Base-by-base conservation (phyloP, 2,329 filamentous ascomycete species). In the Microsporum audouinii region DNA sequence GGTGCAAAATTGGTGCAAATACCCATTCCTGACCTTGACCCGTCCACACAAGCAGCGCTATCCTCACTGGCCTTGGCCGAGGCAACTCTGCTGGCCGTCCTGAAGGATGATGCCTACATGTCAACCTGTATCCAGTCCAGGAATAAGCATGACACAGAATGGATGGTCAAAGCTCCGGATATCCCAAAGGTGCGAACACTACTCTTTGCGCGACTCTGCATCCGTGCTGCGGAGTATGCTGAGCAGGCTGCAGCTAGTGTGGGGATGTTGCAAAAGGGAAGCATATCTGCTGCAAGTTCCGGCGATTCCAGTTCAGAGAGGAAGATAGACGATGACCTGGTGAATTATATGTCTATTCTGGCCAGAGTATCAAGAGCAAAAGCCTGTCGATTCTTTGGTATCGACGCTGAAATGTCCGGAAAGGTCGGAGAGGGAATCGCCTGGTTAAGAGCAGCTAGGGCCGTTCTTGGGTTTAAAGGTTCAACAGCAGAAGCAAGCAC, bases 101-200 rank as follows among this genome's bases (percentile, higher is more conserved):
- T 95, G 57, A 97, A 97, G 68, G 92, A 97, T 70, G 94, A 99
- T 69, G 91, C 92, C 0, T 97, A 96, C 69, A 88, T 92, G 0
- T 85, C 88, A 1, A 83, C 86, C 5, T 87, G 95, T 1, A 85
- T 90, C 0, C 89, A 95, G 68, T 84, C 87, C 61, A 82, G 91
- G 56, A 95, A 95, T 70, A 84, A 86, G 59, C 85, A 87, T 66
- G 90, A 91, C 72, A 90, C 83, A 63, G 92, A 97, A 66, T 99
- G 92, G 92, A 97, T 97, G 91, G 95, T 94, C 73, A 89, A 88
- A 68, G 83, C 90, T 0, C 90, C 92, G 0, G 85, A 90, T 58
- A 89, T 96, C 57, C 88, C 91, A 34, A 91, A 92, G 70, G 91
- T 96, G 17, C 85, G 92, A 55, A 90, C 90, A 6, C 86, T 95